Conservation (phyloP, 805 yeast species). For the Zygotorulaspora chibaensis region DNA sequence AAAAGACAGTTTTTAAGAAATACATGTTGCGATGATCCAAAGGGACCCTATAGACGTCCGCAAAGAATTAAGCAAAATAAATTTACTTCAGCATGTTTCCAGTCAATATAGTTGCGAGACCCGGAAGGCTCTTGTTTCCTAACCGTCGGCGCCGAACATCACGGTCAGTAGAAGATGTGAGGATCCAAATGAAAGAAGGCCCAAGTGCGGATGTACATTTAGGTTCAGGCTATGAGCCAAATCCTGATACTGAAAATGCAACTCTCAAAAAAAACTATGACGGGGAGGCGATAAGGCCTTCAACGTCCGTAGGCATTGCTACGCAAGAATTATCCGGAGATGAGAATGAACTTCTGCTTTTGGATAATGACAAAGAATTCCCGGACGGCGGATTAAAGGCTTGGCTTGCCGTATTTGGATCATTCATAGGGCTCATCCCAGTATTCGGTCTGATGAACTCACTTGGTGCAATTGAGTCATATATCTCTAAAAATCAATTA, state of each 20-base stretch:
- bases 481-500: constrained; percentile 53
- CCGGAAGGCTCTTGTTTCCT: constrained; percentile 12
- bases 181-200: constrained; percentile 8
- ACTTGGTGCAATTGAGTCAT: constrained; percentile 63
- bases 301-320: not conserved
- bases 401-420: constrained; percentile 54
- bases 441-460: constrained; percentile 58
- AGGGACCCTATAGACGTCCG: no score
- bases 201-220: constrained; percentile 1
- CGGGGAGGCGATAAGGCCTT: not conserved
- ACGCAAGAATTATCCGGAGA: constrained; percentile 3
- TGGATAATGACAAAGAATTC: constrained; percentile 28
- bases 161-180: constrained; percentile 2
- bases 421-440: constrained; percentile 55
- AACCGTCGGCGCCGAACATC: constrained; percentile 2
- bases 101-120: constrained; percentile 7
- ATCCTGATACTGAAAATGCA: constrained; percentile 4
- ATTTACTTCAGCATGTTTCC: constrained; percentile 6
- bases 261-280: constrained; percentile 11
- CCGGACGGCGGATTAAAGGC: constrained; percentile 60
- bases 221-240: constrained; percentile 11
- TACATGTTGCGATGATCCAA: no score
- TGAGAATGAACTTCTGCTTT: constrained; percentile 7
- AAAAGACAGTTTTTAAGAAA: no score
- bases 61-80: not conserved